Evolutionary conservation across 495 filamentous ascomycete genomes (phyloP), one percentile per base, ranked within the genome.

Genomic region (Hypoxylon rickii): DNA sequence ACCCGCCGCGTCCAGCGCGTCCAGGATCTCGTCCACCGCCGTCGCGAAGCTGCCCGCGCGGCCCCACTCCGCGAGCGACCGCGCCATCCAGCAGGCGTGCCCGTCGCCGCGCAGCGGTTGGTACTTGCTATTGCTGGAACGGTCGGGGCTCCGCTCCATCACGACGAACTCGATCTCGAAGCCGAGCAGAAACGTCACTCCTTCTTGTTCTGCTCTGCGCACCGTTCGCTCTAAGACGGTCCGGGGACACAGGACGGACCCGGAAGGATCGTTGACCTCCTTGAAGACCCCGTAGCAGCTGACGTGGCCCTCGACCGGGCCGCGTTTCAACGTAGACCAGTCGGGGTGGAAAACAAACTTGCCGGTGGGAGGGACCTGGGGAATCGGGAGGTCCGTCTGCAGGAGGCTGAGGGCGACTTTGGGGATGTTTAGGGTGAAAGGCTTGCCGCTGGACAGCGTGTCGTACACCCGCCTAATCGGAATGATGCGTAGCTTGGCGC

Each of bases 91-190:
- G 86, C 86, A 90, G 6, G 80, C 84, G 65, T 95, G 86, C 10
- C 76, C 79, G 61, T 75, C 69, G 41, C 60, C 70, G 40, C 49
- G 45, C 44, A 71, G 63, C 21, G 51, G 65, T 3, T 40, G 54
- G 39, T 64, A 74, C 24, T 67, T 68, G 12, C 66, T 50, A 1
- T 16, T 5, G 32, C 33, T 18, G 0, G 0, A n/a, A 61, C 51
- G n/a, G 66, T 51, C 11, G 49, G 67, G 21, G 49, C 58, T 48
- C 22, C 73, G 72, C 32, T 76, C 70, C 7, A 94, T 66, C 51
- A 95, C 86, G 4, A 90, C 76, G 15, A 96, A 84, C 68, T 96
- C 91, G 26, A 92, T 84, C 69, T 96, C 92, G 61, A 92, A 93
- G 3, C 91, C 91, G 20, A 89, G 65, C 1, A 87, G 73, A 31